Conservation (phyloP, 257 asterid species). For the Ligustrum vulgare region DNA sequence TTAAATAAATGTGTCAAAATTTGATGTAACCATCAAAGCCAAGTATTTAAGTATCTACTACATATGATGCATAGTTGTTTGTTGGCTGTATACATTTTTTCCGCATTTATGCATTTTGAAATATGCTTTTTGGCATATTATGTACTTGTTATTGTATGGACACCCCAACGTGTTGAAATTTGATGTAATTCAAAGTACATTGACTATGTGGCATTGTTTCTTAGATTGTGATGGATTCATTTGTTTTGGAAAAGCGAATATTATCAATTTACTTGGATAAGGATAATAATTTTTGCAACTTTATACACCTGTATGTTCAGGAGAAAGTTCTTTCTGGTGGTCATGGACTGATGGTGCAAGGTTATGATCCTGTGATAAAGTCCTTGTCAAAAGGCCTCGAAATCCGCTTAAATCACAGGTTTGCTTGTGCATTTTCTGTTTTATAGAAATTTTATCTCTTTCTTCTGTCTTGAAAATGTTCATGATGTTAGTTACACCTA, state of each 20-base stretch:
- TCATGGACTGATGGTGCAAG: slow-evolving; percentile 99
- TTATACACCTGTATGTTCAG: slow-evolving; percentile 44
- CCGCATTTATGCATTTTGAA: slow-evolving; percentile 13
- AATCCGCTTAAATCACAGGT: slow-evolving; percentile 90
- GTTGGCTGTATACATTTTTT: not conserved
- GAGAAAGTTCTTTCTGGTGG: slow-evolving; percentile 97
- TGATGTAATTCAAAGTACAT: slow-evolving; percentile 8
- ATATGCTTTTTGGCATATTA: not conserved
- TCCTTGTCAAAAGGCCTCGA: slow-evolving; percentile 72
- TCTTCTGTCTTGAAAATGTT: not conserved
- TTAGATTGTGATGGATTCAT: slow-evolving; percentile 12
- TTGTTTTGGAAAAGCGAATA: not conserved
- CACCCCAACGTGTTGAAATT: not conserved
- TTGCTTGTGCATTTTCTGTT: slow-evolving; percentile 26
- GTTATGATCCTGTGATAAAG: slow-evolving; percentile 80
- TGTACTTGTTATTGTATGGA: not conserved
- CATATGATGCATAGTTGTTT: not conserved
- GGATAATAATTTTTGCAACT: slow-evolving; percentile 14
- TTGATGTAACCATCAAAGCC: not conserved
- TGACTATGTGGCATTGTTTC: not conserved
- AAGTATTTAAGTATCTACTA: not conserved
- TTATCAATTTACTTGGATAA: slow-evolving; percentile 13
- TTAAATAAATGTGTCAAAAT: slow-evolving; percentile 2
- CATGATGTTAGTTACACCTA: not conserved
- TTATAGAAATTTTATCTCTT: not conserved